Conservation (phyloP, 2,329 filamentous ascomycete genomes). For the Fusarium sublunatum region DNA sequence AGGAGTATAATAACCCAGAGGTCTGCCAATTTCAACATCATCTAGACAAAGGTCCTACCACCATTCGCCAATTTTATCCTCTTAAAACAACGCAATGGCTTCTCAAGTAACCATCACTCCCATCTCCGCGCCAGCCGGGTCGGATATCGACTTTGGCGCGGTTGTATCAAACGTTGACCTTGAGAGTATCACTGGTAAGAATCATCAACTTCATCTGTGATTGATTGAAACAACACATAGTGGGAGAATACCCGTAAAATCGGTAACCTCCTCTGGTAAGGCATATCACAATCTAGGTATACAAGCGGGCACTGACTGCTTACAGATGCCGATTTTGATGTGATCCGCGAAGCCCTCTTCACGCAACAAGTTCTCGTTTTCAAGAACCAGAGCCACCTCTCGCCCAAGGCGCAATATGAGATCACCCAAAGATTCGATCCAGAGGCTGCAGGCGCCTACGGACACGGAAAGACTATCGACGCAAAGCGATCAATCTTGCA, state of each 20-base stretch:
- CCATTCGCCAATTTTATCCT: too few species aligned
- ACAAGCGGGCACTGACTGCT: slow-evolving; percentile 33
- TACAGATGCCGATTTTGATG: slow-evolving; percentile 71
- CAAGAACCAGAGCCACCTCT: slow-evolving; percentile 72
- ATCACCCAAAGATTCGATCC: slow-evolving; percentile 81
- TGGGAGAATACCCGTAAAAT: slow-evolving; percentile 68
- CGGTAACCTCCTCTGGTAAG: slow-evolving; percentile 70
- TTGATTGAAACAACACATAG: slow-evolving; percentile 28
- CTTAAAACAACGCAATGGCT: slow-evolving; percentile 27
- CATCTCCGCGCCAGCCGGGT: slow-evolving; percentile 51
- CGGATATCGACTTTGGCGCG: slow-evolving; percentile 69
- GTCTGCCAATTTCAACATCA: neutral
- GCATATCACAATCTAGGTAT: slow-evolving; percentile 4
- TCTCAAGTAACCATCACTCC: slow-evolving; percentile 52
- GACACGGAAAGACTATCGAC: slow-evolving; percentile 80
- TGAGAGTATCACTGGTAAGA: slow-evolving; percentile 71
- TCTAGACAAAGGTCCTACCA: neutral
- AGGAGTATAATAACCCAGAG: slow-evolving; percentile 19
- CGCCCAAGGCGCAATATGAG: slow-evolving; percentile 78
- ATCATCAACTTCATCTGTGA: neutral
- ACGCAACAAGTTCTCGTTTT: slow-evolving; percentile 76
- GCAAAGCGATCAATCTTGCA: slow-evolving; percentile 73
- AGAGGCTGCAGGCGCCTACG: slow-evolving; percentile 70
- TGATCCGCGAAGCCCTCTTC: slow-evolving; percentile 74
- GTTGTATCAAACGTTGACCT: slow-evolving; percentile 68